Evolutionary conservation across 1,284 basidiomycete genomes (phyloP).

Genomic region (Meira miltonrushii): DNA sequence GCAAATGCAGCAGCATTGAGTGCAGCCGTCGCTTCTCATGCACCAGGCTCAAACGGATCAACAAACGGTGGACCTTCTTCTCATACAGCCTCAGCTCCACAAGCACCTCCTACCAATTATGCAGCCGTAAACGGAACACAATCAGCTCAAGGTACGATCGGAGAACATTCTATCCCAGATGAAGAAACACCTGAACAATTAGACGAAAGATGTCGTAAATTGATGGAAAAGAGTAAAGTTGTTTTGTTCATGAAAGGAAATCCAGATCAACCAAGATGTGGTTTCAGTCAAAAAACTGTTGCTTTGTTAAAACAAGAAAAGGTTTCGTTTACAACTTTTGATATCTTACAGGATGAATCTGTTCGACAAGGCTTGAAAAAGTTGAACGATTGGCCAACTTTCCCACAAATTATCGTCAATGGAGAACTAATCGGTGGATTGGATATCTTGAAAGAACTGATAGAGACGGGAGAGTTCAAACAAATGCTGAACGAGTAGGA

Average conservation of each 20-base stretch:
- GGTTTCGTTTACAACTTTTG: slow-evolving; percentile 67
- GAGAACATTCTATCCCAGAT: slow-evolving; percentile 26
- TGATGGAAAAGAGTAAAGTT: slow-evolving; percentile 67
- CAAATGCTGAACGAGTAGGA: slow-evolving; percentile 58
- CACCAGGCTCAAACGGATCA: slow-evolving; percentile 42
- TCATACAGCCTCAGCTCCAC: slow-evolving; percentile 34
- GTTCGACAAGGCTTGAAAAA: slow-evolving; percentile 72
- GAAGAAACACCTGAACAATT: slow-evolving; percentile 66
- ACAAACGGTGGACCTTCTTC: slow-evolving; percentile 23
- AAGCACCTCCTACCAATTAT: slow-evolving; percentile 33
- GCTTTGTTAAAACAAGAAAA: slow-evolving; percentile 62
- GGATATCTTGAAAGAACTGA: slow-evolving; percentile 55
- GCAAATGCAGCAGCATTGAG: slow-evolving; percentile 72
- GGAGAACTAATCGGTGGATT: slow-evolving; percentile 70
- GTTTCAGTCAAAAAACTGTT: slow-evolving; percentile 69
- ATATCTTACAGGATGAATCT: slow-evolving; percentile 70
- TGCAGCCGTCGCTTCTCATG: slow-evolving; percentile 60
- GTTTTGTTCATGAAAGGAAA: slow-evolving; percentile 98
- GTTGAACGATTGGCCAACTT: slow-evolving; percentile 71
- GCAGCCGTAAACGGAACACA: slow-evolving; percentile 15
- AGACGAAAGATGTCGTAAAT: slow-evolving; percentile 60
- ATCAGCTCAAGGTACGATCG: slow-evolving; percentile 1
- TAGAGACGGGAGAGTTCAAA: slow-evolving; percentile 61
- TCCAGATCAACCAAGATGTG: slow-evolving; percentile 67
- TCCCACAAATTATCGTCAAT: slow-evolving; percentile 66